Conservation (phyloP, 1,139 yeast species). For the Hansenula anomala region DNA sequence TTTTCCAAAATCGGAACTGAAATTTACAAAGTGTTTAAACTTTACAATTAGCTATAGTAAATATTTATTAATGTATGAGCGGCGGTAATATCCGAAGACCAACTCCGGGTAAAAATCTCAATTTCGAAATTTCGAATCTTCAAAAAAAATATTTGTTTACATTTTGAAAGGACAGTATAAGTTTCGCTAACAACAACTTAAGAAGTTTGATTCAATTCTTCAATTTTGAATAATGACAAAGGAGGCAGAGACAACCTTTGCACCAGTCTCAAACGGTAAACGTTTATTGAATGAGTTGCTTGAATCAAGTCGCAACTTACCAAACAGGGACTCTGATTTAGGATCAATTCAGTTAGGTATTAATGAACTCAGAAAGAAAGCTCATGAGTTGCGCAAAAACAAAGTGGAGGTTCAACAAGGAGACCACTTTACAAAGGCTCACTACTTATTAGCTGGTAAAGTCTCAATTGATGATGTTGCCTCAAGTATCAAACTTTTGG, state of each 20-base stretch:
- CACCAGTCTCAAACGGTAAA: slow-evolving; percentile 27
- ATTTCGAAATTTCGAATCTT: background rate
- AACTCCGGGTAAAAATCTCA: background rate
- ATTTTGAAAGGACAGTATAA: too few relatives aligned
- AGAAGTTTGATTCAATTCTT: too few relatives aligned
- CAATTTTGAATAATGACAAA: slow-evolving; percentile 2
- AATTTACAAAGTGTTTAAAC: too few relatives aligned
- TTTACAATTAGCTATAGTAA: too few relatives aligned
- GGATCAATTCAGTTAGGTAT: slow-evolving; percentile 75
- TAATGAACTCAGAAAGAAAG: slow-evolving; percentile 70
- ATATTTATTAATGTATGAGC: too few relatives aligned
- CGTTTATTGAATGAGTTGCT: slow-evolving; percentile 44
- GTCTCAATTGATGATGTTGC: slow-evolving; percentile 89
- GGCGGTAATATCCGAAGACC: too few relatives aligned
- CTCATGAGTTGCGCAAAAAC: slow-evolving; percentile 53
- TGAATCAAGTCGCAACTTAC: slow-evolving; percentile 68
- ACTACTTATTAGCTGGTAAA: slow-evolving; percentile 83
- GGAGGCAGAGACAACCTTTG: background rate
- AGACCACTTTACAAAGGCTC: slow-evolving; percentile 74
- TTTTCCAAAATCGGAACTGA: slow-evolving; percentile 13
- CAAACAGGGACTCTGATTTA: slow-evolving; percentile 56
- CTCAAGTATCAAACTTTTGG: slow-evolving; percentile 45
- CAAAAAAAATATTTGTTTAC: slow-evolving; percentile 1
- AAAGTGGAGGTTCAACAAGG: slow-evolving; percentile 24
- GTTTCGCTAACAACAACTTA: too few relatives aligned